Evolutionary conservation across 441 rosid genomes (phyloP).

Genomic region (Adansonia rubrostipa): DNA sequence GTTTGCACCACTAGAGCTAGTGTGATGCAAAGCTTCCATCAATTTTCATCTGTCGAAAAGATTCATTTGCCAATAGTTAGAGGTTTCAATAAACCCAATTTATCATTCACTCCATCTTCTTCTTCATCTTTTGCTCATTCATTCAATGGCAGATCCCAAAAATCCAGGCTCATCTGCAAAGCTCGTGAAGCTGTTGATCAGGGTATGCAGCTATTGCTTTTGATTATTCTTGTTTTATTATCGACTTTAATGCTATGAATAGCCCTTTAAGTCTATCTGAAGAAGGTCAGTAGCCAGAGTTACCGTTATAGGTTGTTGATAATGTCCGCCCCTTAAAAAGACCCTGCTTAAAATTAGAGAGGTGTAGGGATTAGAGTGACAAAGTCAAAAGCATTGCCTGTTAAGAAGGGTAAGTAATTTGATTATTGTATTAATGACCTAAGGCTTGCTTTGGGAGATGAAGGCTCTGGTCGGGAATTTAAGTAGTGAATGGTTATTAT

Average conservation of each 20-base stretch:
- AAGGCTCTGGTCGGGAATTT: too few species aligned
- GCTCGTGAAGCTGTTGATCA: slow-evolving; percentile 61
- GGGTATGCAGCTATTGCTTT: slow-evolving; percentile 37
- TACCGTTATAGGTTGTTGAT: background rate
- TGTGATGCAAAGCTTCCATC: slow-evolving; percentile 39
- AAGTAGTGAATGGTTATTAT: too few species aligned
- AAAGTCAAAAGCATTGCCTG: background rate
- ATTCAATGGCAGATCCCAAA: slow-evolving; percentile 32
- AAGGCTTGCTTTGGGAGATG: background rate
- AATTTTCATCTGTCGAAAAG: slow-evolving; percentile 38
- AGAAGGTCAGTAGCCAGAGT: background rate
- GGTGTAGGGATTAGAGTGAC: too few species aligned
- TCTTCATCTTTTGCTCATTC: background rate
- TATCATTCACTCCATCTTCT: slow-evolving; percentile 21
- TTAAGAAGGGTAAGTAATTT: background rate
- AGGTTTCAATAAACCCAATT: slow-evolving; percentile 31
- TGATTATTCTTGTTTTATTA: background rate
- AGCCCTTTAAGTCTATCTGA: background rate
- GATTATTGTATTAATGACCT: too few species aligned
- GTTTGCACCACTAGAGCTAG: slow-evolving; percentile 34
- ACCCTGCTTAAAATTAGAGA: too few species aligned
- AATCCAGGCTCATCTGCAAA: slow-evolving; percentile 51
- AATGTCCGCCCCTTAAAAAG: background rate
- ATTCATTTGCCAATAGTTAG: slow-evolving; percentile 33
- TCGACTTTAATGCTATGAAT: background rate